Evolutionary conservation across 2,329 filamentous ascomycete species (phyloP), one percentile per base, ranked within the genome.

Genomic region (Paecilomyces variotii): DNA sequence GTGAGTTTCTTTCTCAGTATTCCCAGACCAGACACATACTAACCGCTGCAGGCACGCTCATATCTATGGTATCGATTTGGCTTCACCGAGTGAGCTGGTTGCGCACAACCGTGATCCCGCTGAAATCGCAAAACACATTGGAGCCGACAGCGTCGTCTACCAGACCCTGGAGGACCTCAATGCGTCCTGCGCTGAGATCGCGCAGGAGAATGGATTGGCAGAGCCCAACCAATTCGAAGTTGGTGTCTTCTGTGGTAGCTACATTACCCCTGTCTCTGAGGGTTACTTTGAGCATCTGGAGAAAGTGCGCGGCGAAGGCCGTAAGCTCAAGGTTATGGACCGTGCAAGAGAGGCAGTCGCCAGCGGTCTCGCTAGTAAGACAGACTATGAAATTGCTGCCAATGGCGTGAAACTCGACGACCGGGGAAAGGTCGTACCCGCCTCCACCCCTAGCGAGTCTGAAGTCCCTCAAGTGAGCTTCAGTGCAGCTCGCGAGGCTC

Each of bases 161-260:
- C 88, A 91, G 68, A 84, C 82, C 14, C 82, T 97, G 1, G 82
- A 86, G 1, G 92, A 95, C 67, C 80, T 97, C n/a, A 87, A 88
- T 69, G 84, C 82, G 30, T 86, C 91, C 0, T 97, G 92, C 69
- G 82, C 86, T 1, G 86, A 91, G 64, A 82, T 90, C 3, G 86
- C 85, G 4, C 66, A 67, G 34, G 73, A 61, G 82, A 85, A 55
- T 77, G 82, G 57, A 75, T 82, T 61, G 76, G 78, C 34, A 71
- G 83, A 66, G 79, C 76, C 76, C 3, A 65, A 83, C 62, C 79
- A 87, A 57, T 97, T 97, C 64, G 93, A 97, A 71, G 86, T 95
- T 2, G 92, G 93, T 57, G 92, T 97, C 7, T 97, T 97, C 78
- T 91, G 87, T 69, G 93, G 93, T 53, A 85, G 86, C 63, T 97